phyloP scores from a whole-genome alignment of 768 basidiomycete species.

The Mycena vitilis region DNA sequence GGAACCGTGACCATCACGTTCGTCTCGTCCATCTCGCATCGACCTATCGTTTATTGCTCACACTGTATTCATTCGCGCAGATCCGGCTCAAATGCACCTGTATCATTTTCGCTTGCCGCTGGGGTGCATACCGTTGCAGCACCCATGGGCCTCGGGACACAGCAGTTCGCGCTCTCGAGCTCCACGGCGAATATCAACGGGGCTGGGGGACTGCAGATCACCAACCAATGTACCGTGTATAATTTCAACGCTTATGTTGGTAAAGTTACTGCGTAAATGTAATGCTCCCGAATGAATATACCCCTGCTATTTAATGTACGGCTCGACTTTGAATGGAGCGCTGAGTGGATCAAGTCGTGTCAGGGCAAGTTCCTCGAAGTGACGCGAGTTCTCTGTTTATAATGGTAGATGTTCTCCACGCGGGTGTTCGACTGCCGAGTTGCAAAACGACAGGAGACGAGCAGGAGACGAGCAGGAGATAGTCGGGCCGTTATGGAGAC shows the following conservation, averaged over 20 bases:
- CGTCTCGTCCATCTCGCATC: background rate
- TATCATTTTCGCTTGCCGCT: background rate
- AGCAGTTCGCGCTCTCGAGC: background rate
- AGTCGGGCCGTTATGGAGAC: too few relatives aligned
- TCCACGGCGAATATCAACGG: background rate
- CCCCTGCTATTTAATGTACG: too few relatives aligned
- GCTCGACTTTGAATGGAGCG: too few relatives aligned
- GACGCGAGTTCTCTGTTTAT: too few relatives aligned
- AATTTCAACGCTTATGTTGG: constrained; percentile 9
- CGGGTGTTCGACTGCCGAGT: too few relatives aligned
- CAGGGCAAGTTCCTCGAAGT: too few relatives aligned
- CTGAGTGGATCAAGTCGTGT: too few relatives aligned
- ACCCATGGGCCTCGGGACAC: constrained; percentile 1
- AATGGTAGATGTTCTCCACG: too few relatives aligned
- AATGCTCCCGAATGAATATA: too few relatives aligned
- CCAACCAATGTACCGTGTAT: background rate
- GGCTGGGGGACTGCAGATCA: background rate
- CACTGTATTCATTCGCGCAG: background rate
- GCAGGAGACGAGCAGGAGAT: too few relatives aligned
- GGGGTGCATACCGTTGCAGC: background rate
- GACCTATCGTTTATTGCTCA: background rate
- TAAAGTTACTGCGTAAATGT: background rate
- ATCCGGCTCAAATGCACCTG: background rate
- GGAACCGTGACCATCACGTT: background rate
- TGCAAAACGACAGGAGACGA: too few relatives aligned